These are phyloP conservation scores for Limonium bicolor DNA, from an alignment of 148 eudicot genomes.

Conservation along the genomic window DNA sequence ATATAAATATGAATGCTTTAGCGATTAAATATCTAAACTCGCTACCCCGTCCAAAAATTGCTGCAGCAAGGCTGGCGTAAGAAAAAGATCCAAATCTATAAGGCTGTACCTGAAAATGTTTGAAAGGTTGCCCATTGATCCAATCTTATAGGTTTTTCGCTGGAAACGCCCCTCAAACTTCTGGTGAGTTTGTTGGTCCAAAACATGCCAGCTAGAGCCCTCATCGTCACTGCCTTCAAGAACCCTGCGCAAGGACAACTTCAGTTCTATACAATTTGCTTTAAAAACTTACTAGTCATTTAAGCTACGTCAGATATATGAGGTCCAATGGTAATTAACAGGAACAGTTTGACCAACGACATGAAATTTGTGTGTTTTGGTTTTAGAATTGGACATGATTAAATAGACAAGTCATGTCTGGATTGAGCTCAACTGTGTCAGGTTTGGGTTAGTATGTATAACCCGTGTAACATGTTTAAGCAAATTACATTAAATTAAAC, in stretches of 20 bases:
- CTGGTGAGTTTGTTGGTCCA: conserved; percentile 64
- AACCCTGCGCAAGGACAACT: conserved; percentile 71
- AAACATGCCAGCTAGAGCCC: conserved; percentile 58
- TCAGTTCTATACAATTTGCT: no score
- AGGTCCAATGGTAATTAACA: no score
- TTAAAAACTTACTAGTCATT: no score
- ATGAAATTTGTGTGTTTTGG: no score
- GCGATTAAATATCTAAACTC: neutral
- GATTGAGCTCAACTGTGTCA: no score
- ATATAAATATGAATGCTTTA: neutral
- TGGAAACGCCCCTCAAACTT: conserved; percentile 56
- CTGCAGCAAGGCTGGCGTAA: neutral
- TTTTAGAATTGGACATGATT: no score
- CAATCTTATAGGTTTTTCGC: conserved; percentile 40
- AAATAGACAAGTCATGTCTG: no score
- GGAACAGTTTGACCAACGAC: no score
- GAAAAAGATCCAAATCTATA: neutral
- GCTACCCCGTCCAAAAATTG: neutral
- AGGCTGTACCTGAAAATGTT: conserved; percentile 58
- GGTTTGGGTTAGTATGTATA: no score
- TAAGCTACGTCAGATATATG: no score
- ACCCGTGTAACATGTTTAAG: no score
- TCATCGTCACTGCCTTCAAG: conserved; percentile 82
- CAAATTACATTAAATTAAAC: no score
- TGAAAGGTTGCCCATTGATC: conserved; percentile 21